Base-by-base conservation (phyloP, 495 filamentous ascomycete species). In the Neurospora africana region DNA sequence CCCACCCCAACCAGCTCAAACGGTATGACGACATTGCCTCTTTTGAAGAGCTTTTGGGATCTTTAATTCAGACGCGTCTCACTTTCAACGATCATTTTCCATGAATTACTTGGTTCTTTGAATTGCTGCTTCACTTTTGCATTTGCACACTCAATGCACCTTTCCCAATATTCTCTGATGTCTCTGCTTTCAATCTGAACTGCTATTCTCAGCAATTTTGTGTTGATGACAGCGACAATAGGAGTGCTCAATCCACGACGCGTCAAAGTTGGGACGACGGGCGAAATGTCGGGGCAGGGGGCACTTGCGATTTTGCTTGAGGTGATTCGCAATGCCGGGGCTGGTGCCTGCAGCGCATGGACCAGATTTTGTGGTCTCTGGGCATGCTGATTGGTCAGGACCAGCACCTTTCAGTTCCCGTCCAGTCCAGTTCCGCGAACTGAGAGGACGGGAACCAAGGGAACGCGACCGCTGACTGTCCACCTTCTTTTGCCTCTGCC, bases 341-440 rank as follows among this genome's bases (percentile, higher is more conserved):
- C 73, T 79, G 78, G 70, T 80, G 78, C 78, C 78, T 80, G 75
- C 75, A 72, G 68, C 70, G 75, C 73, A 68, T 44, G 73, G 70
- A 37, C 75, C 75, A 73, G 13, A 35, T 65, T 65, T 65, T 65
- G 53, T 65, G 53, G 53, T 65, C 53, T 65, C 15, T 2, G 27
- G 7, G 53, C 53, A 27, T 33, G 27, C 27, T 65, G 53, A 65
- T 65, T 65, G 53, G 53, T 4, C 27, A 33, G 7, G 17, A 27
- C 53, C 53, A 65, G 53, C 27, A 9, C 27, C 53, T 17, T 61
- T 33, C 41, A 43, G 41, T 43, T 43, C 7, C 44, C 23, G 44
- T 53, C 43, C 43, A 47, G 43, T 44, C 5, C 44, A 23, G 44
- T 23, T 38, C n/a, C 8, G 43, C 41, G 43, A 47, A 41, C 41